Conservation (phyloP, 1,284 basidiomycete genomes). For the Taiwanofungus camphoratus region DNA sequence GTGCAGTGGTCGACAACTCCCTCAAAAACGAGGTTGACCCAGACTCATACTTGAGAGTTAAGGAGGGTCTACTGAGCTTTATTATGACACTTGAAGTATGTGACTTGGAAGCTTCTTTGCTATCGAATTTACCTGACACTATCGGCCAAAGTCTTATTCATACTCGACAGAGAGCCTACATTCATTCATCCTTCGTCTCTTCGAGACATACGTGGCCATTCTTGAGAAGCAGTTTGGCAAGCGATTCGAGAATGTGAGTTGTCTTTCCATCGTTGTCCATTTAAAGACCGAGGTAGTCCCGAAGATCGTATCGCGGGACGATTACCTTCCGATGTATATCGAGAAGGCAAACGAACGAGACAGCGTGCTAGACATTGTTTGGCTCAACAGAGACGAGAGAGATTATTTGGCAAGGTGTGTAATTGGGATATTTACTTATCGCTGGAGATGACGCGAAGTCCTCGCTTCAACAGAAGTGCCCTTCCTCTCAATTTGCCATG, state of each 20-base stretch:
- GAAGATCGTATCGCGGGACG: slow-evolving; percentile 87
- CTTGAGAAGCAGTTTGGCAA: slow-evolving; percentile 80
- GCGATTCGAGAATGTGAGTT: slow-evolving; percentile 73
- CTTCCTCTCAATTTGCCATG: slow-evolving; percentile 85
- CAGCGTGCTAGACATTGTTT: slow-evolving; percentile 78
- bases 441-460: background rate
- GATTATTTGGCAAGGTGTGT: slow-evolving; percentile 59
- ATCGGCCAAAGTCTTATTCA: slow-evolving; percentile 60
- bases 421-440: background rate
- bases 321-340: slow-evolving; percentile 88
- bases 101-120: slow-evolving; percentile 7
- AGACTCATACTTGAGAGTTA: slow-evolving; percentile 79
- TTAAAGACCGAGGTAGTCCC: slow-evolving; percentile 1
- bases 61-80: slow-evolving; percentile 82
- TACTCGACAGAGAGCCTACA: slow-evolving; percentile 85
- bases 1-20: slow-evolving; percentile 70
- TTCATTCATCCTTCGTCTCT: slow-evolving; percentile 79
- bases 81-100: slow-evolving; percentile 89
- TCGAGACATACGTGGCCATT: slow-evolving; percentile 86
- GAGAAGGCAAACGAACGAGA: slow-evolving; percentile 69
- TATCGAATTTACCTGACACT: background rate
- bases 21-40: slow-evolving; percentile 77
- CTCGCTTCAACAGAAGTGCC: slow-evolving; percentile 40
- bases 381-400: slow-evolving; percentile 72
- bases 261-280: background rate